Base-by-base conservation (phyloP, 2,329 filamentous ascomycete species). In the Teratosphaeria zuluensis region DNA sequence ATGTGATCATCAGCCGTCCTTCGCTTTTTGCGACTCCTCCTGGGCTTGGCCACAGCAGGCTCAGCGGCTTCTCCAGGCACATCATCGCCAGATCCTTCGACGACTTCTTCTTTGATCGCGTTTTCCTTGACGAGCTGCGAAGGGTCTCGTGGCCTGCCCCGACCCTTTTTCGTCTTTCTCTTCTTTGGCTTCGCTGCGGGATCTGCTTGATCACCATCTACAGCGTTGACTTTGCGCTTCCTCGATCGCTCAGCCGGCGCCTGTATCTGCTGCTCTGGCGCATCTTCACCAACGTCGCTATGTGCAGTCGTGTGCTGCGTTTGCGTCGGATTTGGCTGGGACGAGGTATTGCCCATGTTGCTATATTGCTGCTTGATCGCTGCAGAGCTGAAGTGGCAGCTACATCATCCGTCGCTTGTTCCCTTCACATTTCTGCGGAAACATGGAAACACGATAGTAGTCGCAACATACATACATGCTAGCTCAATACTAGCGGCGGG, bases 261-360 rank as follows among this genome's bases (percentile, higher is more conserved):
- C 3, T 19, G 42, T 21, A n/a, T 48, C 42, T 48, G n/a, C 42
- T 21, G 16, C 4, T 21, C 42, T 19, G 3, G 42, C 19, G 1
- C 42, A 21, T 21, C 42, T 46, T 46, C 42, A 2, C 7, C 33
- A 6, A 35, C 14, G 33, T 35, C 33, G 33, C 33, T 35, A 35
- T 35, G 14, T 19, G 19, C 42, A 48, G 16, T 21, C 16, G 19
- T n/a, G 42, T 48, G 16, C 7, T 21, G 42, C 42, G n/a, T 19
- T n/a, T 21, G 42, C n/a, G 42, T 48, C 42, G 53, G 56, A 28
- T 33, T 9, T 4, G 55, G 32, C 33, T 61, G 59, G n/a, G 59
- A 61, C 21, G 59, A 61, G 4, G 56, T 51, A 30, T 46, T 56
- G 14, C 59, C 59, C 59, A 61, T 61, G 12, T 53, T 38, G 52